These are phyloP conservation scores for Herpetomonas muscarum DNA, from an alignment of 208 protist genomes.

Conservation along the genomic window DNA sequence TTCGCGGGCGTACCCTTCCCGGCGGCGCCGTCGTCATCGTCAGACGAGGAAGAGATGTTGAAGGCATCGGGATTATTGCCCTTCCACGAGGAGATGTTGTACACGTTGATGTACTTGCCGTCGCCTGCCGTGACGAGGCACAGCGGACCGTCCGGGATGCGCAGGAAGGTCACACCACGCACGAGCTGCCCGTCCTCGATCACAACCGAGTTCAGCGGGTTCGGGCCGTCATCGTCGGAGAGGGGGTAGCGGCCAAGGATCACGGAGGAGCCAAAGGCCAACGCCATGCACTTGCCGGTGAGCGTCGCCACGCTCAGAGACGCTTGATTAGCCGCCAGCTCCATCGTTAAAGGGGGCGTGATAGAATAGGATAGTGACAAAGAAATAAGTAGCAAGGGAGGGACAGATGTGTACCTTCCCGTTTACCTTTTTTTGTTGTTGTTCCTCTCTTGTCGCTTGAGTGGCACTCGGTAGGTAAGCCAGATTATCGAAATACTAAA, in stretches of 20 bases:
- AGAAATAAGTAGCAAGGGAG: no score
- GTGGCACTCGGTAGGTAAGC: no score
- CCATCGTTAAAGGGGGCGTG: not conserved
- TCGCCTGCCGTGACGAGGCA: conserved; percentile 77
- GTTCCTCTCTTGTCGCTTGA: no score
- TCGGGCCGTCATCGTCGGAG: conserved; percentile 16
- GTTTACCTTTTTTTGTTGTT: no score
- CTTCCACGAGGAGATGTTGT: conserved; percentile 43
- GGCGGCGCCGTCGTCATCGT: conserved; percentile 9
- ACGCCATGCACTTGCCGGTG: conserved; percentile 34
- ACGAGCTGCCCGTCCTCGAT: conserved; percentile 76
- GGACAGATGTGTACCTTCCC: no score
- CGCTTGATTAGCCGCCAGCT: conserved; percentile 10
- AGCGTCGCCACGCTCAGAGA: conserved; percentile 47
- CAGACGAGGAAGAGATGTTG: conserved; percentile 20
- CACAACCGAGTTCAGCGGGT: conserved; percentile 36
- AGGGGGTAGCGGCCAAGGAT: conserved; percentile 44
- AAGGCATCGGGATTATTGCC: conserved; percentile 27
- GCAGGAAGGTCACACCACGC: conserved; percentile 55
- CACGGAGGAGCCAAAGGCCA: conserved; percentile 55
- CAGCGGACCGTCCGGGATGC: conserved; percentile 50
- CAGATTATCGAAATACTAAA: no score
- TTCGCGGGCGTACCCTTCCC: not conserved
- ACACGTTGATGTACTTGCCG: conserved; percentile 75
- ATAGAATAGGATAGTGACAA: no score